Evolutionary conservation across 1,284 basidiomycete species (phyloP).

Genomic region (Marasmius sp.): DNA sequence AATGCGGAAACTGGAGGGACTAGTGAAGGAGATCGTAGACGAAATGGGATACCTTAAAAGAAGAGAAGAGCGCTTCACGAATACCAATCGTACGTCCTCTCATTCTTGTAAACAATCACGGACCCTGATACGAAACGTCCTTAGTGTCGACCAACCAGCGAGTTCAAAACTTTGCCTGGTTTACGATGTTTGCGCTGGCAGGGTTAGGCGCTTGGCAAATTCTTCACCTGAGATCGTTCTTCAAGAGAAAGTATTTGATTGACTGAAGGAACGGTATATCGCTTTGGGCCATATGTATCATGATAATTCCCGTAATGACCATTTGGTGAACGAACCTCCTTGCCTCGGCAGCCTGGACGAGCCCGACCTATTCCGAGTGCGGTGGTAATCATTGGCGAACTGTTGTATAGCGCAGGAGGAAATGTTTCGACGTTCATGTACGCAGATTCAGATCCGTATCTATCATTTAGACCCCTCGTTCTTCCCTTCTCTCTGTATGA

Average conservation of each 20-base stretch:
- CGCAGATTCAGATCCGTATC: too few species aligned
- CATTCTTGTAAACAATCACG: conserved; percentile 5
- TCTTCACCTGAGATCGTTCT: conserved; percentile 89
- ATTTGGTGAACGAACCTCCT: too few species aligned
- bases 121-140: not conserved
- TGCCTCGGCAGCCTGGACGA: too few species aligned
- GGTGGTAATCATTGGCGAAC: too few species aligned
- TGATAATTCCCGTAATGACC: conserved; percentile 1
- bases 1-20: conserved; percentile 95
- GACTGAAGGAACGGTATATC: conserved; percentile 41
- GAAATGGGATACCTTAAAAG: conserved; percentile 92
- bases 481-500: conserved; percentile 58
- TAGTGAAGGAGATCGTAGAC: conserved; percentile 93
- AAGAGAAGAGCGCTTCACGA: conserved; percentile 87
- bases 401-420: too few species aligned
- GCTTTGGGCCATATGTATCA: not conserved
- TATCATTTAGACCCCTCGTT: conserved; percentile 7
- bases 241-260: conserved; percentile 97
- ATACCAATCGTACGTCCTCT: conserved; percentile 80
- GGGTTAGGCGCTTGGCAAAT: conserved; percentile 95
- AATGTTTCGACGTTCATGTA: too few species aligned
- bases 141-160: conserved; percentile 89
- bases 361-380: too few species aligned
- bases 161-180: conserved; percentile 92
- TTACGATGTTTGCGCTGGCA: conserved; percentile 80